Conservation (phyloP, 352 stramenopile genomes). For the Globisporangium emineosum region DNA sequence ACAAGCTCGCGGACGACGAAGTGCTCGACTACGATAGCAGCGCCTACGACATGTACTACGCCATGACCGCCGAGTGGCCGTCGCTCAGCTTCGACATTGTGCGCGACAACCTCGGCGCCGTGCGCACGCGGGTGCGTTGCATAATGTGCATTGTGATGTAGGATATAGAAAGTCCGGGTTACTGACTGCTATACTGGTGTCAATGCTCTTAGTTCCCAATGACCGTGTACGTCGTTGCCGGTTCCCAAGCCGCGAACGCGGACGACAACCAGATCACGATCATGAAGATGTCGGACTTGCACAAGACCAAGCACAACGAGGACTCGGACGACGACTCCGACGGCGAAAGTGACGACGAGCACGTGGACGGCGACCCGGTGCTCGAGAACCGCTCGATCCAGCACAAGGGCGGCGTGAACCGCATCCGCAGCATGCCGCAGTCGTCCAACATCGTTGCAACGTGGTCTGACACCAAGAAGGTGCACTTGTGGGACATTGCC, state of each 20-base stretch:
- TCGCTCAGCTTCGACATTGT: constrained; percentile 98
- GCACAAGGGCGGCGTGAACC: constrained; percentile 96
- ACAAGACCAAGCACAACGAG: constrained; percentile 89
- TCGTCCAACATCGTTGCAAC: constrained; percentile 95
- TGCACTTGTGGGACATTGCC: constrained; percentile 96
- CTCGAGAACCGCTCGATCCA: constrained; percentile 94
- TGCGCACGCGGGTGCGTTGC: constrained; percentile 62
- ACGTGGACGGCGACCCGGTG: constrained; percentile 94
- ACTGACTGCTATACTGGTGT: background rate
- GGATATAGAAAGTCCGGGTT: background rate
- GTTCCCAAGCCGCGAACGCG: constrained; percentile 92
- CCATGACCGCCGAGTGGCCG: constrained; percentile 97
- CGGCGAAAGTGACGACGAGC: constrained; percentile 86
- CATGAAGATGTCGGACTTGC: constrained; percentile 97
- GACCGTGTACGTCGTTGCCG: constrained; percentile 94
- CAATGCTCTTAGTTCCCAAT: constrained; percentile 86
- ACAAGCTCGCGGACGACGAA: constrained; percentile 90
- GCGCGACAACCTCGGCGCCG: constrained; percentile 92
- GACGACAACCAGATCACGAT: constrained; percentile 97
- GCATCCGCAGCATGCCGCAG: constrained; percentile 95
- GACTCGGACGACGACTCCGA: constrained; percentile 73
- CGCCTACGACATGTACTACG: constrained; percentile 99
- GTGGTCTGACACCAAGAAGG: constrained; percentile 94
- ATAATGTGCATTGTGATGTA: background rate
- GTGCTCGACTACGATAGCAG: constrained; percentile 98